phyloP scores from a whole-genome alignment of 768 basidiomycete genomes.

The Pleurotus giganteus region DNA sequence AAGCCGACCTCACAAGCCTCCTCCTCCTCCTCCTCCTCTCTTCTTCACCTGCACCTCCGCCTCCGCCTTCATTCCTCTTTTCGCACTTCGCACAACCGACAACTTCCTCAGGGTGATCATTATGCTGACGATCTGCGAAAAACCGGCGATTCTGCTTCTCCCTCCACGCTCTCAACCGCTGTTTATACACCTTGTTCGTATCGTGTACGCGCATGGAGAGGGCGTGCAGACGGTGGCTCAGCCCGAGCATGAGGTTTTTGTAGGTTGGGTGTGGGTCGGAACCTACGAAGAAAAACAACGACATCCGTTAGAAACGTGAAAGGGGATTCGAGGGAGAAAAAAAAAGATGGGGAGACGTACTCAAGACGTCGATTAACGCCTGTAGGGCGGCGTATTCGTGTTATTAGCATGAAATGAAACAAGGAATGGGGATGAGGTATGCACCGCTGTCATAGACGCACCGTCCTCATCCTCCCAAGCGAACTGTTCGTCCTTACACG shows the following conservation, averaged over 20 bases:
- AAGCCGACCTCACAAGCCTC: background rate
- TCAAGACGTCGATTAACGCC: constrained; percentile 4
- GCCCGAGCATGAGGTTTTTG: background rate
- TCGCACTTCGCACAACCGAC: too few species aligned
- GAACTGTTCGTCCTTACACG: constrained; percentile 34
- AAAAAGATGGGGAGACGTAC: background rate
- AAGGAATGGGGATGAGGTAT: background rate
- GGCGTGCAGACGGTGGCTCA: background rate
- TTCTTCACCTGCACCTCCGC: background rate
- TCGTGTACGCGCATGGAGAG: background rate
- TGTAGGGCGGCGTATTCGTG: background rate
- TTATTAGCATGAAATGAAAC: background rate
- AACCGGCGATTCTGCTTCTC: background rate
- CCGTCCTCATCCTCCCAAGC: constrained; percentile 36
- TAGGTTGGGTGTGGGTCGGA: background rate
- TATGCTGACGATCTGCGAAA: too few species aligned
- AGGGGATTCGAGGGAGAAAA: background rate
- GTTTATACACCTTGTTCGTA: background rate
- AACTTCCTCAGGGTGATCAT: too few species aligned
- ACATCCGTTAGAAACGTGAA: background rate
- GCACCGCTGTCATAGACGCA: constrained; percentile 35
- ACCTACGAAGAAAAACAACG: background rate
- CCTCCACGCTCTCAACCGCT: background rate
- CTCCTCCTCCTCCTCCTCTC: background rate
- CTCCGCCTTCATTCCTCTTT: background rate